Evolutionary conservation across 768 basidiomycete species (phyloP), one percentile per base, ranked within the genome.

Genomic region (Trametes villosa): DNA sequence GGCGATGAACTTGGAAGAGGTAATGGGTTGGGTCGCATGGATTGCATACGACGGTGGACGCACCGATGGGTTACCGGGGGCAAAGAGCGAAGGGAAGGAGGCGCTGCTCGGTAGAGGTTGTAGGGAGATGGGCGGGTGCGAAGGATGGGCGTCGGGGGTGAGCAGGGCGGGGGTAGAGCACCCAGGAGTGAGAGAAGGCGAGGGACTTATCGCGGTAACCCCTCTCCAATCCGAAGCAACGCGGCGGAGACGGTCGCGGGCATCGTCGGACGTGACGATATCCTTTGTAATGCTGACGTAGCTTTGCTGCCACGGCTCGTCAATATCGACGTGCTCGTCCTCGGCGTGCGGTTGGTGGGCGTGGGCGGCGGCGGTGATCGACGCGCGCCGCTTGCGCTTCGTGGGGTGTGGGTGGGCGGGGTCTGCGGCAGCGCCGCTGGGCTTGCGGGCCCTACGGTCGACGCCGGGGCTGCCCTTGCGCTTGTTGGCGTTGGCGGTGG

Each of bases 211-310:
- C 8, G 87, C 88, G n/a, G 84, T 82, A 30, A 90, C 75, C 2
- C 89, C 88, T 9, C 89, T 76, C 88, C 88, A 91, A 18, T 79
- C 74, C 22, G 81, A 78, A 12, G 88, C 87, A 18, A 84, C 81
- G n/a, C 76, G 75, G n/a, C 80, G 78, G 2, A 90, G 78, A 38
- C 76, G 81, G 34, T 77, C 75, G 11, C 84, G 78, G 3, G 81
- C 78, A 42, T 79, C 71, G 18, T 75, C 67, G 64, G 77, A 69
- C 27, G 75, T 74, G 46, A 82, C 67, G 63, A 81, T 70, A 67
- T 87, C 84, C 47, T 77, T 68, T 20, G 73, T 67, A 73, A 83
- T 81, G 59, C 72, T 78, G 44, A 80, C 76, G 65, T 82, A 83
- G 59, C 74, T 73, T 38, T 77, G 71, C n/a, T 78, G 69, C 73